These are phyloP conservation scores for Phycomyces blakesleeanus DNA, from an alignment of 192 early-diverging fungal genomes.

Conservation along the genomic window DNA sequence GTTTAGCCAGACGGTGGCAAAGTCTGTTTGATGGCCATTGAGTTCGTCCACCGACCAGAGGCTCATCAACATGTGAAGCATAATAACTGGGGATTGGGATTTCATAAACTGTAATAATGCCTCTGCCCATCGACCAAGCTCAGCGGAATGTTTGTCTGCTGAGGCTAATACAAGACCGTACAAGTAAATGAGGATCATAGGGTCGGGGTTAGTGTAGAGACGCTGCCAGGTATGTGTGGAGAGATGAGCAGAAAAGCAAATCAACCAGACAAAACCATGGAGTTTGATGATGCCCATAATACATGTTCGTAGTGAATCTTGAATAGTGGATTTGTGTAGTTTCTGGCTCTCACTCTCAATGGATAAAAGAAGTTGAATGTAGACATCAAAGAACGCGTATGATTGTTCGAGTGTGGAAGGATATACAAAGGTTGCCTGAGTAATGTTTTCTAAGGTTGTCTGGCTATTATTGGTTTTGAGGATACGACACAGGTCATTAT, in stretches of 20 bases:
- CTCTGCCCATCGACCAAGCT: neutral
- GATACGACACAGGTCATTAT: conserved; percentile 4
- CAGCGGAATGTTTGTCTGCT: neutral
- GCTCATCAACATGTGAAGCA: conserved; percentile 15
- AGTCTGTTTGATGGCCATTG: neutral
- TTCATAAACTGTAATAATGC: conserved; percentile 20
- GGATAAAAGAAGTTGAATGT: conserved; percentile 22
- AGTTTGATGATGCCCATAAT: conserved; percentile 14
- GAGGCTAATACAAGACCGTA: conserved; percentile 26
- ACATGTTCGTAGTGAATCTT: conserved; percentile 17
- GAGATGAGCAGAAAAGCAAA: conserved; percentile 17
- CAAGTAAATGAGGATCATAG: conserved; percentile 18
- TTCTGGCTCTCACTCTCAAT: conserved; percentile 4
- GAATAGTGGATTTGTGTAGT: conserved; percentile 10
- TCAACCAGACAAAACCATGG: conserved; percentile 17
- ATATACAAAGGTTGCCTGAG: conserved; percentile 8
- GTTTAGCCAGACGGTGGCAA: neutral
- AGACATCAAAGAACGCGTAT: conserved; percentile 26
- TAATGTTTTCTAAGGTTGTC: conserved; percentile 14
- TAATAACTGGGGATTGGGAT: neutral
- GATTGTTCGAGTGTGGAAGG: conserved; percentile 1
- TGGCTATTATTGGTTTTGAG: neutral
- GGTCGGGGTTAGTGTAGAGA: conserved; percentile 7
- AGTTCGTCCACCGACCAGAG: conserved; percentile 8
- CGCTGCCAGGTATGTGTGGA: conserved; percentile 16